Evolutionary conservation across 495 filamentous ascomycete genomes (phyloP).

Genomic region (Penicillium tannophilum): DNA sequence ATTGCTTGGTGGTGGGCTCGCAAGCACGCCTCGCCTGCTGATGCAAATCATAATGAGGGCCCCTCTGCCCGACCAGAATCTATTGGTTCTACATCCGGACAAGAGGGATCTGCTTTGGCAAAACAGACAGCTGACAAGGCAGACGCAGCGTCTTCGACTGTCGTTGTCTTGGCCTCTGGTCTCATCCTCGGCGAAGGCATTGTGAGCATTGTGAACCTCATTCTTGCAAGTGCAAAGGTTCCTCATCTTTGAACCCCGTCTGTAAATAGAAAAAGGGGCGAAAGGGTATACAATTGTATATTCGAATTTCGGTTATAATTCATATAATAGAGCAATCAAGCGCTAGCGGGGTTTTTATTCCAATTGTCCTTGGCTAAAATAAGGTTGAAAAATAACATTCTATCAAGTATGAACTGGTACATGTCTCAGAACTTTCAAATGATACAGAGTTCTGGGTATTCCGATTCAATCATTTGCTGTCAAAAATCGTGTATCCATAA

Average conservation of each 20-base stretch:
- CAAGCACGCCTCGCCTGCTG: constrained; percentile 17
- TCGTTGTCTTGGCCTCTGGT: constrained; percentile 69
- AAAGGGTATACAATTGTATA: background rate
- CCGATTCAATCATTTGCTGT: constrained; percentile 19
- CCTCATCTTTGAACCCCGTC: constrained; percentile 61
- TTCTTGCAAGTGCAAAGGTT: constrained; percentile 76
- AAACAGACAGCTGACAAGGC: constrained; percentile 37
- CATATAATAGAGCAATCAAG: background rate
- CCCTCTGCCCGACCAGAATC: background rate
- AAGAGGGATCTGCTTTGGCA: constrained; percentile 5
- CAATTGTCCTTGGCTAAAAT: background rate
- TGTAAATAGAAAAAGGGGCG: background rate
- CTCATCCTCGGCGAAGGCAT: constrained; percentile 94
- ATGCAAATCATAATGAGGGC: background rate
- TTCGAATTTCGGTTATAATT: background rate
- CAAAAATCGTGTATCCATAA: constrained; percentile 7
- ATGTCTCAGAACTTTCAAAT: constrained; percentile 4
- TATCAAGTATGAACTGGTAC: constrained; percentile 12
- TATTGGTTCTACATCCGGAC: background rate
- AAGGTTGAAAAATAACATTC: background rate
- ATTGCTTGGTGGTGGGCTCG: constrained; percentile 73
- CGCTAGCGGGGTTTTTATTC: background rate
- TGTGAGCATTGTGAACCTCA: constrained; percentile 86
- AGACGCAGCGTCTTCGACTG: constrained; percentile 52
- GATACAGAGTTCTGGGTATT: constrained; percentile 18